A percentile compares a stretch with the other conserved stretches of the same genome.
These are phyloP conservation scores for Geosiphon pyriformis DNA, from an alignment of 192 early-diverging fungal species.

Conservation along the genomic window DNA sequence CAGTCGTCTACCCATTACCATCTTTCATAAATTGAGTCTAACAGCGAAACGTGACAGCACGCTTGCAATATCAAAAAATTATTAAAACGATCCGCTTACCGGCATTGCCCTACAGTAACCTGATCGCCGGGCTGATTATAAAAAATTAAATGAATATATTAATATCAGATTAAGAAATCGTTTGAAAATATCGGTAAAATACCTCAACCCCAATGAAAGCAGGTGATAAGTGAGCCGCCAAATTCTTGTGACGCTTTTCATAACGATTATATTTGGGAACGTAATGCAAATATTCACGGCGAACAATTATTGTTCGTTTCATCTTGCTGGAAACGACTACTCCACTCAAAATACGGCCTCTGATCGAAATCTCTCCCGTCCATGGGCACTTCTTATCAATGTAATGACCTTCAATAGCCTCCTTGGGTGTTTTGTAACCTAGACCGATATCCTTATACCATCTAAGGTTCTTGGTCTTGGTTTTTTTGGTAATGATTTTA, in stretches of 20 bases:
- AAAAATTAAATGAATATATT: background rate
- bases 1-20: too few species aligned
- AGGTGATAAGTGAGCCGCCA: constrained; percentile 93
- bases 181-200: constrained; percentile 25
- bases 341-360: constrained; percentile 95
- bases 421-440: constrained; percentile 98
- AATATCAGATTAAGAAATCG: constrained; percentile 26
- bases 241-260: constrained; percentile 99
- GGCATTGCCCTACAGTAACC: constrained; percentile 98
- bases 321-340: constrained; percentile 93
- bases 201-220: constrained; percentile 80
- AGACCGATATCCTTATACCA: constrained; percentile 99
- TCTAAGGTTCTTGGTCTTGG: constrained; percentile 66
- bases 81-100: constrained; percentile 33
- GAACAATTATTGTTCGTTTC: constrained; percentile 98
- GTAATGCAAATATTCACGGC: constrained; percentile 99
- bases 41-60: background rate
- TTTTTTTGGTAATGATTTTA: constrained; percentile 67
- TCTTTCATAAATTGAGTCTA: too few species aligned
- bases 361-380: constrained; percentile 93
- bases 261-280: constrained; percentile 99
- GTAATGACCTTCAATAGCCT: constrained; percentile 95
- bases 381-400: constrained; percentile 99
- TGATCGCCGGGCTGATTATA: constrained; percentile 62
- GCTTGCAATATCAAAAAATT: background rate